Evolutionary conservation across 2,329 filamentous ascomycete species (phyloP), one percentile per base, ranked within the genome.

Genomic region (Scedosporium boydii): DNA sequence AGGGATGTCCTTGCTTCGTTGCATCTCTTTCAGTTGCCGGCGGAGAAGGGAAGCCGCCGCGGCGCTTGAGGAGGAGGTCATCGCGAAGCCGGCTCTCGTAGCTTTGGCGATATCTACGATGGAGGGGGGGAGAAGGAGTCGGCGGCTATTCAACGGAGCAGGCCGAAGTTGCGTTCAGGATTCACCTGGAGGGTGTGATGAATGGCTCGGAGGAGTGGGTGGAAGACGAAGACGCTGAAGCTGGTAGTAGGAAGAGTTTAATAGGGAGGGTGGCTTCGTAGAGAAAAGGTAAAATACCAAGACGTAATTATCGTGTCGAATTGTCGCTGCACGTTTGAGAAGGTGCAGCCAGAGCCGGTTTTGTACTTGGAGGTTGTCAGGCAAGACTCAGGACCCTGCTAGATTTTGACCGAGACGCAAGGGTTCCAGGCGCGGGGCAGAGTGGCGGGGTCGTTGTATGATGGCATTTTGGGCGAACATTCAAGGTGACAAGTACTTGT

Each of bases 21-120:
- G 91, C 86, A 99, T 98, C 73, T 96, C 88, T 79, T 96, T 96
- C 67, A 98, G 85, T 77, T 98, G 93, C 63, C 90, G 87, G 69
- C 83, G 80, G 57, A 99, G 85, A 66, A 98, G 85, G 65, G 87
- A 81, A 21, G 86, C 89, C 14, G 89, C 87, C 9, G 86, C 84
- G 65, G 78, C 79, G 48, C 75, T 73, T 58, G 78, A 75, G 58
- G 78, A 75, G 48, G 76, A 76, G 63, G 77, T 74, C 73, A 78
- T 78, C 58, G 62, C 69, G 3, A 14, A 16, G n/a, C 21, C 9
- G 16, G 29, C 29, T 34, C 29, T 34, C 29, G 29, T 1, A 34
- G 29, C 29, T 34, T 34, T 34, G 44, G 44, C 21, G 44, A 16
- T 55, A 55, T 55, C n/a, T 6, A 18, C 27, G 16, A 16, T 48